Base-by-base conservation (phyloP, 176 grass and related monocot species). In the Eleusine coracana region DNA sequence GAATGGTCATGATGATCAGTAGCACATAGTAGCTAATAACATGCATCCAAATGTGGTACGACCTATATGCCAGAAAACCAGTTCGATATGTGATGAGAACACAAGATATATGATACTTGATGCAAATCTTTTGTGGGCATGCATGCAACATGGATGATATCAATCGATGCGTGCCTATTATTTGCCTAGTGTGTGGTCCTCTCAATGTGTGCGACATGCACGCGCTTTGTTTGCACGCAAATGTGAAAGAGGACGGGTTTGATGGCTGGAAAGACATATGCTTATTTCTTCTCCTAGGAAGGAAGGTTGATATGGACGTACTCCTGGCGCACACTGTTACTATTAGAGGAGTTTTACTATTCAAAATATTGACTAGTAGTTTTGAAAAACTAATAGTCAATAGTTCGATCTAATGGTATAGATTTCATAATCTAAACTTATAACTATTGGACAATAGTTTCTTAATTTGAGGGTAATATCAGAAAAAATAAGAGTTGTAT, bases 151-250 rank as follows among this genome's bases (percentile, higher is more conserved):
- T 60, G 18, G 20, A 20, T 42, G 10, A 58, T 66, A 40, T 63
- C 18, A 10, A 38, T 50, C 28, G 50, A 70, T 56, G 73, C 73
- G 18, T 66, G 3, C 3, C 18, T 50, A 11, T 78, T 66, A 42
- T 71, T 73, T 66, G 3, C 69, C 15, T 69, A 80, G 78, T 68
- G 78, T 68, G 79, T 82, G 88, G 83, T 86, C 88, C 88, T 82
- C 49, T 41, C 70, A 55, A n/a, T 1, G 38, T 25, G 55, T 1
- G 56, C 41, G 65, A 39, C 78, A 72, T 90, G 88, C 48, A 86
- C 27, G 79, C 73, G 83, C 88, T 90, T 90, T 50, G 48, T 68
- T 78, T 67, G 45, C 88, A 86, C 88, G 88, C 88, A 86, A 86
- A 86, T 84, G 64, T 60, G 58, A 82, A 86, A 77, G 61, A 42